Percentiles rank a stretch among this genome's conserved stretches.
phyloP scores from a whole-genome alignment of 768 basidiomycete genomes.

The Mycena haematopus region DNA sequence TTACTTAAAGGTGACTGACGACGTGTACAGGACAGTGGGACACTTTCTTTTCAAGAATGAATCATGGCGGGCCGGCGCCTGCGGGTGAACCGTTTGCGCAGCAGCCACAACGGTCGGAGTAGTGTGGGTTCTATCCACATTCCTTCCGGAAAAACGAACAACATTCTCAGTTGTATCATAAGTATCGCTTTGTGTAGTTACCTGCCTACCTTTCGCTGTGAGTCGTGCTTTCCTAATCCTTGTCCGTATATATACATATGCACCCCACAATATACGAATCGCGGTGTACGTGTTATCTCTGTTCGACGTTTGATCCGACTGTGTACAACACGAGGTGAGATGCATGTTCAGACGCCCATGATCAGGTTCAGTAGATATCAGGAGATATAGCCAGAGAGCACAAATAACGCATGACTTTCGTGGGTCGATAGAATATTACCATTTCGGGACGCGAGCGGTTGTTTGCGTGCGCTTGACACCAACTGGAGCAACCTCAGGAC shows the following conservation, averaged over 20 bases:
- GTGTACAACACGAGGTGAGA: too few species aligned
- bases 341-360: too few species aligned
- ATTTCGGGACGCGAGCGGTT: constrained; percentile 15
- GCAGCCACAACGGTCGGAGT: constrained; percentile 1
- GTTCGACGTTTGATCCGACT: background rate
- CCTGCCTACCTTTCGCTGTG: background rate
- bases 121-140: too few species aligned
- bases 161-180: background rate
- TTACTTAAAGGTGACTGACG: constrained; percentile 16
- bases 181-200: background rate
- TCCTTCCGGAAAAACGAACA: background rate
- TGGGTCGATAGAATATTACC: background rate
- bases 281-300: background rate
- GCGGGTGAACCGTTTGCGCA: background rate
- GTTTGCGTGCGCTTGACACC: constrained; percentile 4
- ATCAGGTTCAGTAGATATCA: too few species aligned
- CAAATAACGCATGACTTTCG: too few species aligned
- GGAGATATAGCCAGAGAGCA: too few species aligned
- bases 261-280: background rate
- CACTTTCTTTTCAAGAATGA: constrained; percentile 74
- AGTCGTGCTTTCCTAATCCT: constrained; percentile 9
- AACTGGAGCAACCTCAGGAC: too few species aligned
- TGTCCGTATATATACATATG: background rate
- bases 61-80: constrained; percentile 9
- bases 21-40: constrained; percentile 77